Base-by-base conservation (phyloP, 2,329 filamentous ascomycete species). In the Sclerotinia spermophila region DNA sequence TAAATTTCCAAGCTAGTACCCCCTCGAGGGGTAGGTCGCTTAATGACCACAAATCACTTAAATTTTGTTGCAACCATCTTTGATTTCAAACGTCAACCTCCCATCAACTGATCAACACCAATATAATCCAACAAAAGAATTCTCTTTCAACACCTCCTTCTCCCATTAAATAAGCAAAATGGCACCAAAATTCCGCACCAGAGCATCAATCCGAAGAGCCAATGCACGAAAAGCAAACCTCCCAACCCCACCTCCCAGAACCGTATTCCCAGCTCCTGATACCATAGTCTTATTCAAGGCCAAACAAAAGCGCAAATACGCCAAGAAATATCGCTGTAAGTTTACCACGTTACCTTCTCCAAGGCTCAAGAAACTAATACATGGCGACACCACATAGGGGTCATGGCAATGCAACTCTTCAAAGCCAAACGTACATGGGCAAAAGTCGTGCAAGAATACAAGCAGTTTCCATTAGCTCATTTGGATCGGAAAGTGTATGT, bases 211-310 rank as follows among this genome's bases (percentile, higher is more conserved):
- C 11, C 48, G 48, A 24, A 5, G 48, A 7, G 48, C 48, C 5
- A 13, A 53, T 2, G 5, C 48, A n/a, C 48, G 2, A 0, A 3
- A 6, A 53, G 2, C n/a, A n/a, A 2, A 6, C 17, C 48, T 53
- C 11, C 48, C 48, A 5, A 13, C 27, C n/a, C 48, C 48, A 27
- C 48, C 48, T 27, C 44, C 44, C 17, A 51, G 33, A 64, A 48
- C 42, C 30, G 5, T 35, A 1, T 64, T 64, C 10, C 2, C 11
- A 8, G 2, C 33, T 58, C 55, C 55, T 0, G 5, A 3, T 13
- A 0, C 0, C 10, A 44, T 30, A 19, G 19, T 21, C 30, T 11
- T 21, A 0, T 17, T 45, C 40, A 21, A 2, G 19, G 5, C 17
- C n/a, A 42, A 45, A 5, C 17, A 44, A 1, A 15, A 33, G 17